A percentile compares a stretch with the other conserved stretches of the same genome.
These are phyloP conservation scores for Lactuca saligna DNA, from an alignment of 129 eudicot species.

Conservation along the genomic window DNA sequence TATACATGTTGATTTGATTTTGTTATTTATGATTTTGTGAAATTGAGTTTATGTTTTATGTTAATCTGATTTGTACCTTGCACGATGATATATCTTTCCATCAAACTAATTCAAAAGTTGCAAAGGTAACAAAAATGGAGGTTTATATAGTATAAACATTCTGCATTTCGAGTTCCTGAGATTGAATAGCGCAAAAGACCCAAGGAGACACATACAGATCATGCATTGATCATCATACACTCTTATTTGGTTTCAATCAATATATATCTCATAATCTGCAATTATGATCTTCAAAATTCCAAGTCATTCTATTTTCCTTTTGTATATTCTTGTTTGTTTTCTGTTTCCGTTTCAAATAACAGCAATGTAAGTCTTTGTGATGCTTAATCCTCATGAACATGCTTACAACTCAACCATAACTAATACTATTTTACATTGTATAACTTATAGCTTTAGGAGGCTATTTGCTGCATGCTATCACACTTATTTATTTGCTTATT, in stretches of 20 bases:
- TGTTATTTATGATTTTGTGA: no score
- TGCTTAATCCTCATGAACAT: neutral
- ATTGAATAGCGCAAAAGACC: no score
- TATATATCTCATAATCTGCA: neutral
- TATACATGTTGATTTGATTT: no score
- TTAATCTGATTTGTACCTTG: no score
- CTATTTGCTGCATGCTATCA: neutral
- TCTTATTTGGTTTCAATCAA: neutral
- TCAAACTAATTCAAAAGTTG: no score
- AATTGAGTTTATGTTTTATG: no score
- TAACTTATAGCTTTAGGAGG: neutral
- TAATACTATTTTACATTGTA: neutral
- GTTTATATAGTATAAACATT: no score
- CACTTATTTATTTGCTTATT: neutral
- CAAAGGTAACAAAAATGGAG: no score
- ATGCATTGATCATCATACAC: neutral
- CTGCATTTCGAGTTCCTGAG: no score
- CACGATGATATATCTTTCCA: no score
- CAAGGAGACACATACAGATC: no score
- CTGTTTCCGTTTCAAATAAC: neutral
- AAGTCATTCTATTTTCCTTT: neutral
- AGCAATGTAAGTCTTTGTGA: neutral
- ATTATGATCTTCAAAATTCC: neutral
- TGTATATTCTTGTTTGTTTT: neutral
- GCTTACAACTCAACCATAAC: neutral